Conservation (phyloP, 192 early-diverging fungal species). For the Cetraspora pellucida region DNA sequence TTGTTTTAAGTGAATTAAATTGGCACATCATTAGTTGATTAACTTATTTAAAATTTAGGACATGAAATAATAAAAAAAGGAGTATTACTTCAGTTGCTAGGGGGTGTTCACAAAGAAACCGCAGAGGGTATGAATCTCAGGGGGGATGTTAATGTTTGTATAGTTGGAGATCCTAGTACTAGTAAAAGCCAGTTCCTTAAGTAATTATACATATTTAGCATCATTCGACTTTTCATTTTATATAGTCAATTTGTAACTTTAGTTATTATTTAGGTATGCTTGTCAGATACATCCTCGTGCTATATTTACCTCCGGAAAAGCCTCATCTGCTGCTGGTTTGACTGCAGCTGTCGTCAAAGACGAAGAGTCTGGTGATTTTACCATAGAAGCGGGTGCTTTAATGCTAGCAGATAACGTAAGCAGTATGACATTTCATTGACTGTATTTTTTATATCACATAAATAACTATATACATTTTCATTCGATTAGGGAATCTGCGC, state of each 20-base stretch:
- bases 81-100: slow-evolving; percentile 88
- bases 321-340: slow-evolving; percentile 92
- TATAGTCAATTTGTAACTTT: not conserved
- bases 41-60: slow-evolving; percentile 44
- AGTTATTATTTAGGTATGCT: slow-evolving; percentile 67
- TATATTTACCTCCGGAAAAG: slow-evolving; percentile 95
- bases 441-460: not conserved
- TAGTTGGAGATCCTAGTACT: slow-evolving; percentile 95
- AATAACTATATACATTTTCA: not conserved
- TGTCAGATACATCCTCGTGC: slow-evolving; percentile 88
- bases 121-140: slow-evolving; percentile 91
- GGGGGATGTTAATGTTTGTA: slow-evolving; percentile 97
- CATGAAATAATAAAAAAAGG: slow-evolving; percentile 97
- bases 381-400: slow-evolving; percentile 95
- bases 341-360: slow-evolving; percentile 95
- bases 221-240: not conserved
- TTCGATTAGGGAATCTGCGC: slow-evolving; percentile 85
- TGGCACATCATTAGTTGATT: not conserved
- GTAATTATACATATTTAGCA: slow-evolving; percentile 43
- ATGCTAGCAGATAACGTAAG: slow-evolving; percentile 95
- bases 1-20: too few relatives aligned
- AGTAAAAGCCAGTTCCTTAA: slow-evolving; percentile 96
- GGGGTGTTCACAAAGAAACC: slow-evolving; percentile 94
- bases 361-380: slow-evolving; percentile 97
- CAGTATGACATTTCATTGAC: not conserved